Evolutionary conservation across 2,329 filamentous ascomycete species (phyloP), one percentile per base, ranked within the genome.

Genomic region (Trichoderma atrobrunneum): DNA sequence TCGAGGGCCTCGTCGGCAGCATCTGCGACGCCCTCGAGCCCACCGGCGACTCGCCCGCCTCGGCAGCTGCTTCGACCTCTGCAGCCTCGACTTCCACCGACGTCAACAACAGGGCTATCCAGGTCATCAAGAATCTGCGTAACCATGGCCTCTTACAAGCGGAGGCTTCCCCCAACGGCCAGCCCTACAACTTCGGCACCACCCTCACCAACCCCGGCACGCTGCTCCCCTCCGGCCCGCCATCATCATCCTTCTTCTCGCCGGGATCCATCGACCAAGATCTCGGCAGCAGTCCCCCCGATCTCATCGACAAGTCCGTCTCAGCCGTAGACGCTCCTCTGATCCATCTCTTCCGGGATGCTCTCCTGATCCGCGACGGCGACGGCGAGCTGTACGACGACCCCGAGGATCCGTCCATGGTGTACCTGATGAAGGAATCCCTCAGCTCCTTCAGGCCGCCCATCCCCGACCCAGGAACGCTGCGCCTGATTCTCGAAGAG

Each of bases 1-100:
- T 80, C 48, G 78, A 79, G 70, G 71, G 59, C 21, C 75, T 77
- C 66, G 72, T 80, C 34, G 71, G 26, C 18, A 36, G 36, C 60
- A 51, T 70, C 21, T 63, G 34, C 54, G 64, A 56, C 56, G 48
- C 14, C 16, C 51, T 60, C 36, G 70, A 62, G 54, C 61, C 48
- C 21, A 30, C 24, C 61, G 72, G 68, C 30, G 66, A 57, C 14
- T 69, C 66, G 36, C 59, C 59, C 14, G 21, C 32, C 21, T 62
- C 59, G n/a, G 32, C 21, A 0, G 60, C 32, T 8, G 51, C 34
- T 26, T 68, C 65, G 36, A 36, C 24, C 34, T 32, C 48, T 8
- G 64, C 64, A 2, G 30, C 43, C 2, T 67, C 64, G 7, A 39
- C 64, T 36, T 34, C 64, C 7, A 26, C 64, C 24, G 71, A 70